Evolutionary conservation across 2,329 filamentous ascomycete genomes (phyloP).

Genomic region (Xylariomycetidae sp.): DNA sequence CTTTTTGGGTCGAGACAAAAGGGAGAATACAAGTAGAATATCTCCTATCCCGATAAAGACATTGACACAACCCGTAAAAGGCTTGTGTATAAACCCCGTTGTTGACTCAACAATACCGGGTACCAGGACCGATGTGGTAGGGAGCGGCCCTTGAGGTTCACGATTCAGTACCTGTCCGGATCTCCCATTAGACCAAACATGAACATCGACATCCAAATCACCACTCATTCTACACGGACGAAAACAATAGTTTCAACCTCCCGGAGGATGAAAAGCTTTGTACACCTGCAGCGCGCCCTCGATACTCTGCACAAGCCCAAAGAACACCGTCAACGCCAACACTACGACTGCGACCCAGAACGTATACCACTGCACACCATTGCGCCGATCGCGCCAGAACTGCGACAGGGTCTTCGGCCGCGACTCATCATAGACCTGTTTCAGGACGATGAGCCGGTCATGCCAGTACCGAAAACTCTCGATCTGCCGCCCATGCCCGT

Average conservation of each 20-base stretch:
- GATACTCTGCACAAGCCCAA: slow-evolving; percentile 37
- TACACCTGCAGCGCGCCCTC: slow-evolving; percentile 38
- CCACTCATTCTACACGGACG: not conserved
- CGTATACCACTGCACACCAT: slow-evolving; percentile 39
- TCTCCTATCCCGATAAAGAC: too few species aligned
- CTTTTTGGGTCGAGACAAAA: too few species aligned
- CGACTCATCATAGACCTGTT: slow-evolving; percentile 36
- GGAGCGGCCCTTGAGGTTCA: too few species aligned
- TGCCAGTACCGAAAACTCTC: slow-evolving; percentile 35
- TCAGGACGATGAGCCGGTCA: slow-evolving; percentile 37
- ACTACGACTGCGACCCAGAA: slow-evolving; percentile 42
- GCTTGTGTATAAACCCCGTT: too few species aligned
- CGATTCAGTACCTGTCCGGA: too few species aligned
- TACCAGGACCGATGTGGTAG: too few species aligned
- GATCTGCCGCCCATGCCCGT: slow-evolving; percentile 27
- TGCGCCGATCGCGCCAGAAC: slow-evolving; percentile 39
- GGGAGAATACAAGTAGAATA: too few species aligned
- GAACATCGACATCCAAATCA: too few species aligned
- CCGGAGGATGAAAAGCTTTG: not conserved
- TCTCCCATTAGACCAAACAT: too few species aligned
- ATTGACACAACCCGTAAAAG: too few species aligned
- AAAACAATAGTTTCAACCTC: too few species aligned
- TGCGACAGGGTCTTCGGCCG: slow-evolving; percentile 29
- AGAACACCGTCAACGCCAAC: slow-evolving; percentile 30
- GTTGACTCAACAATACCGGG: too few species aligned